Base-by-base conservation (phyloP, 306 rosid genomes). In the Cucumis melo region DNA sequence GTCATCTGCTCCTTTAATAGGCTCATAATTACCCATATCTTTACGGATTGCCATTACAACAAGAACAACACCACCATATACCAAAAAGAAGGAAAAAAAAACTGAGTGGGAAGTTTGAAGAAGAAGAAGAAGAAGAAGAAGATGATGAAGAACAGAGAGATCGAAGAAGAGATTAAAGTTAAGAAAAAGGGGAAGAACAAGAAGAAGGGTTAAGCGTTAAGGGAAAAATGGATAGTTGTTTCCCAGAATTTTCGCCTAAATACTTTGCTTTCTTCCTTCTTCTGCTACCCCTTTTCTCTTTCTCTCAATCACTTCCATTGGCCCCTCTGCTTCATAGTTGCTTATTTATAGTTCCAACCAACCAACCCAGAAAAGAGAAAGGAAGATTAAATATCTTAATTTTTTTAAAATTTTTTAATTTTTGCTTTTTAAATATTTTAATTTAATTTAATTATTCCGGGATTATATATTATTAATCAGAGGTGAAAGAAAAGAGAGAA, bases 11-110 rank as follows among this genome's bases (percentile, higher is more conserved):
- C 67, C 74, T 71, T 74, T 77, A 10, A 81, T 71, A 14, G 84
- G 78, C 54, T 81, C 84, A 38, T 81, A 81, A 29, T 70, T 72
- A 14, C 81, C 78, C 83, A 76, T 77, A 10, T 66, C 68, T 66
- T 64, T 57, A 12, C 66, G 57, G 42, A 32, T 20, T 13, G 80
- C 66, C 75, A 66, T 77, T 60, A 14, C 4, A 54, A 16, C 20
- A 51, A 46, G 53, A 46, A 46, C 53, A 46, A 46, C 53, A 46
- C 1, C 53, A 46, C 17, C 53, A 46, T 46, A 46, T 46, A 51
- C 56, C n/a, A 2, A 15, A 2, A 32, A 3, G 3, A 32, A 32
- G 2, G 2, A 27, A 32, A 32, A 32, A 32, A 32, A 32, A 51
- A 51, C n/a, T 51, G 5, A 36, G 5, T 17, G 42, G 50, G 21